Base-by-base conservation (phyloP, 2,329 filamentous ascomycete species). In the Xylariales sp. region DNA sequence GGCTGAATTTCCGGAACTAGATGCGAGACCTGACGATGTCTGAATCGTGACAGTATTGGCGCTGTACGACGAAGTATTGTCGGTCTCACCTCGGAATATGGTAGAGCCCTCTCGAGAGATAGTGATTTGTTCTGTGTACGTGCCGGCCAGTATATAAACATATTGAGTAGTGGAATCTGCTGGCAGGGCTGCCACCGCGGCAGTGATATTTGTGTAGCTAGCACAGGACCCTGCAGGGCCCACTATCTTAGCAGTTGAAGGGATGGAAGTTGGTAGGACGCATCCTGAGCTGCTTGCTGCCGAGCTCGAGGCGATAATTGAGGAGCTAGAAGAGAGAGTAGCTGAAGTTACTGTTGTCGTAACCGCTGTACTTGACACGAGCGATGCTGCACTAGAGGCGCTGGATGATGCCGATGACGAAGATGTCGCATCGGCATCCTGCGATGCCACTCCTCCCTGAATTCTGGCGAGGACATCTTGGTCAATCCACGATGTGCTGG, bases 51-150 rank as follows among this genome's bases (percentile, higher is more conserved):
- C 73, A 17, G 62, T 58, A 53, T 77, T 77, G 28, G 54, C 54
- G 11, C 55, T 47, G 49, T 72, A 76, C 15, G 59, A 57, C 19
- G 59, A 53, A 5, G 65, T 59, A 29, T 63, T 56, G 24, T 52
- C 53, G 1, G 72, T 74, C 48, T 69, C 66, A 15, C 73, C 72
- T 8, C 45, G 41, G 42, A 73, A 71, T 44, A 76, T 65, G 7
- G 67, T 71, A 12, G 64, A 54, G 4, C 66, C 68, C 14, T 59
- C 62, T 33, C 69, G 60, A 5, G 61, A 54, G 33, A 78, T 60
- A 48, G 65, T 68, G 37, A 76, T 67, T 23, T 38, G 35, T 17
- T 38, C 35, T 17, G 4, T 31, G 18, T 38, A 38, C 13, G 35
- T 38, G 10, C 35, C 35, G 5, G 25, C 27, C 10, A 30, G 28